phyloP scores from a whole-genome alignment of 2,329 filamentous ascomycete species.

The Pseudopyricularia cyperi region DNA sequence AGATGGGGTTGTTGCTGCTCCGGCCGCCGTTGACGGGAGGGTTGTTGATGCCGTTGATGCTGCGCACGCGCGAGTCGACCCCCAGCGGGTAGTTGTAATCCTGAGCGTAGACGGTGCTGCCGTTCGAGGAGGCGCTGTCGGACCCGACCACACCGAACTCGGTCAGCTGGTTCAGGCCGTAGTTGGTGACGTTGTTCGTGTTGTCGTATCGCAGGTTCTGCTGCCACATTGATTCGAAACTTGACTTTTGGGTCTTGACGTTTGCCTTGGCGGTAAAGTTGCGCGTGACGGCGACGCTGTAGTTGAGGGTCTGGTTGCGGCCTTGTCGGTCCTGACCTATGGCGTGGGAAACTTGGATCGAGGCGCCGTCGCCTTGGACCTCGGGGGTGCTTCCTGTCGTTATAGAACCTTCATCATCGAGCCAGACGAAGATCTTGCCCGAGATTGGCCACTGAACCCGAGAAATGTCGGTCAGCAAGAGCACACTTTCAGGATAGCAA shows the following conservation, averaged over 20 bases:
- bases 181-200: conserved; percentile 29
- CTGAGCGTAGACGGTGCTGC: conserved; percentile 14
- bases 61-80: conserved; percentile 36
- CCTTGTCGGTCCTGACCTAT: conserved; percentile 33
- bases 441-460: conserved; percentile 52
- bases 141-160: conserved; percentile 16
- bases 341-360: conserved; percentile 28
- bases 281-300: conserved; percentile 43
- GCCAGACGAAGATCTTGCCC: conserved; percentile 72
- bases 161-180: conserved; percentile 27
- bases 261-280: conserved; percentile 37
- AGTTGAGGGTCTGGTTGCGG: conserved; percentile 45
- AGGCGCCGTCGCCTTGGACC: conserved; percentile 17
- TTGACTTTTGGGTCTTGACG: conserved; percentile 31
- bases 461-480: neutral
- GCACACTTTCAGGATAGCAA: neutral
- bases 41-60: no score
- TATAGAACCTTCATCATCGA: conserved; percentile 35
- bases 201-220: conserved; percentile 44
- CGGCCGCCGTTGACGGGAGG: no score
- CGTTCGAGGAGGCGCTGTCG: conserved; percentile 11
- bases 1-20: conserved; percentile 19
- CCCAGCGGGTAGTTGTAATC: conserved; percentile 48
- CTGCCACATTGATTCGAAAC: conserved; percentile 33
- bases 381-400: conserved; percentile 28